phyloP scores from a whole-genome alignment of 2,329 filamentous ascomycete species.

The Exophiala sp. region DNA sequence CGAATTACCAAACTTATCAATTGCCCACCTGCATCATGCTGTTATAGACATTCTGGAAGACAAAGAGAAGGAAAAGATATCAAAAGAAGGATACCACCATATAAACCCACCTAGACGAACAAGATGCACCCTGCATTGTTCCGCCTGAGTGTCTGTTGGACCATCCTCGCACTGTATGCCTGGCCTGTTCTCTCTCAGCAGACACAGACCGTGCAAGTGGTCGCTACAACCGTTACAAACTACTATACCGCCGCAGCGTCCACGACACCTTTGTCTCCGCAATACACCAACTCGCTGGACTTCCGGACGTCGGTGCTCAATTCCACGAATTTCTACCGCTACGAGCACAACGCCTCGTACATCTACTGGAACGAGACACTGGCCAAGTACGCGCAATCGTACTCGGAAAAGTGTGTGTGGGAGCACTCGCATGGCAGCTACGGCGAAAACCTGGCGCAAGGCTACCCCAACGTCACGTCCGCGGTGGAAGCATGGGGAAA shows the following conservation, averaged over 20 bases:
- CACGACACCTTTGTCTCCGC: constrained; percentile 31
- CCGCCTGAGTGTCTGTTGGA: not conserved
- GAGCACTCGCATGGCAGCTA: constrained; percentile 44
- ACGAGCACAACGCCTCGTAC: constrained; percentile 53
- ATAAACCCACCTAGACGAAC: not conserved
- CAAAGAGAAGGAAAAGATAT: not conserved
- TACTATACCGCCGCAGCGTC: constrained; percentile 25
- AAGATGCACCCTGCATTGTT: not conserved
- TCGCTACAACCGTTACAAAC: constrained; percentile 28
- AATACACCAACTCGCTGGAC: constrained; percentile 39
- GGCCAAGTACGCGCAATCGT: constrained; percentile 50
- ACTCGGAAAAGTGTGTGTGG: constrained; percentile 42
- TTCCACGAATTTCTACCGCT: constrained; percentile 61
- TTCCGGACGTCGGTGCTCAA: constrained; percentile 55
- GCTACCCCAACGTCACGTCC: constrained; percentile 54
- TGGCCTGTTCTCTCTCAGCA: constrained; percentile 14
- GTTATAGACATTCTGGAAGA: not conserved
- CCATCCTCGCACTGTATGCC: not conserved
- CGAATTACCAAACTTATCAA: no score
- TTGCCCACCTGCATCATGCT: not conserved
- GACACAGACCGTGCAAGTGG: constrained; percentile 24
- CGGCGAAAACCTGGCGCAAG: constrained; percentile 69
- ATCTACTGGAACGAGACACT: constrained; percentile 62
- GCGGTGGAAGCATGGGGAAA: constrained; percentile 62
- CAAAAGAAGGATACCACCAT: not conserved